Evolutionary conservation across 2,329 filamentous ascomycete species (phyloP).

Genomic region (Botrytis hyacinthi): DNA sequence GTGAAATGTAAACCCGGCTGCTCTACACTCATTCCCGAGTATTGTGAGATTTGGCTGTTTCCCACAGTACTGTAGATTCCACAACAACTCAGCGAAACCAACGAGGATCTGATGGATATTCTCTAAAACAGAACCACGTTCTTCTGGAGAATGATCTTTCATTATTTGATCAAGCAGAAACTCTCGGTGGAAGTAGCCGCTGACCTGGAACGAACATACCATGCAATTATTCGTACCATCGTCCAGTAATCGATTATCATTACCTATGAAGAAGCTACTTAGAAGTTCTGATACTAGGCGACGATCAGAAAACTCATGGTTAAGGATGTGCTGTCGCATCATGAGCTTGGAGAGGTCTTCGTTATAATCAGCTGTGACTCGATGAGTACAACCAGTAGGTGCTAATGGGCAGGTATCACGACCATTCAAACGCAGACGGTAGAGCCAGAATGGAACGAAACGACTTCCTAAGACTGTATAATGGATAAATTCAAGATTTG

Average conservation of each 20-base stretch:
- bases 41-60: too few relatives aligned
- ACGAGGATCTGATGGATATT: rapidly evolving
- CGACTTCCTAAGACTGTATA: rapidly evolving
- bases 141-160: neutral
- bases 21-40: neutral
- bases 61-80: too few relatives aligned
- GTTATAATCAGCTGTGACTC: neutral
- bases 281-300: too few relatives aligned
- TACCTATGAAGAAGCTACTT: rapidly evolving
- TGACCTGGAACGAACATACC: neutral
- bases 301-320: neutral
- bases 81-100: too few relatives aligned
- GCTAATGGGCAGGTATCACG: neutral
- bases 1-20: rapidly evolving
- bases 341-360: rapidly evolving
- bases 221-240: rapidly evolving
- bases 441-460: neutral
- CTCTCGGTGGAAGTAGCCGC: neutral
- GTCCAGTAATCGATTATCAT: rapidly evolving
- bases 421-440: neutral
- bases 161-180: neutral
- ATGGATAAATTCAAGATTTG: neutral
- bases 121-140: neutral
- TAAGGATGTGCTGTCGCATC: neutral
- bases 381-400: neutral